Evolutionary conservation across 1,284 basidiomycete genomes (phyloP), one percentile per base, ranked within the genome.

Genomic region (Heterobasidion occidentale): DNA sequence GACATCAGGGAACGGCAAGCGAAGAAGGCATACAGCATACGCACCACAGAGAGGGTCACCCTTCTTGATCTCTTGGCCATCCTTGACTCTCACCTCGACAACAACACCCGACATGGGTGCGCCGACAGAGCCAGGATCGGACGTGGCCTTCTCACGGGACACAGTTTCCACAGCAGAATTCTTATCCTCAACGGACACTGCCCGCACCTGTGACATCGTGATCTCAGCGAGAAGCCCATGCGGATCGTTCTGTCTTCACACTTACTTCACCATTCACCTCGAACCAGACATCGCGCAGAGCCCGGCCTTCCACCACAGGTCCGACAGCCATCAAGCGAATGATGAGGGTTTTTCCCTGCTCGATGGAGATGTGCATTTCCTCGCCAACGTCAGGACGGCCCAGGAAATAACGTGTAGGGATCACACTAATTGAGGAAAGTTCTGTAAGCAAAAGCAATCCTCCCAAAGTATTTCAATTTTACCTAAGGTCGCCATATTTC

Each of bases 81-180:
- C 95, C 76, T 97, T 94, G 60, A 97, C 95, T 63, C 96, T 82
- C 53, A 99, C 93, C 72, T 99, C 97, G 33, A 99, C 90, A 53
- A 99, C 94, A 53, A 99, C 96, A 76, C 96, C 96, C 57, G 93
- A 92, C 92, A 96, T 95, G 1, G 93, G 92, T 50, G 94, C 92
- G 60, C 95, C 96, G 59, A 99, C 89, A 44, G 92, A 95, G 61
- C 97, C 96, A 58, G 97, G 95, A 68, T 96, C 95, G 60, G 77
- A 77, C 4, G 91, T 87, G 7, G 97, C 93, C 82, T 90, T 97
- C 78, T 98, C 95, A 67, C 97, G 86, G 60, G 89, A 88, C 58
- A 97, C 83, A 46, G 91, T 92, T 73, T 97, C 94, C 62, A 98
- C 92, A 15, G 96, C 94, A 46, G 95, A 97, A 69, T 90, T 93